Evolutionary conservation across 345 rosid species (phyloP), one percentile per base, ranked within the genome.

Genomic region (Cochlearia excelsa): DNA sequence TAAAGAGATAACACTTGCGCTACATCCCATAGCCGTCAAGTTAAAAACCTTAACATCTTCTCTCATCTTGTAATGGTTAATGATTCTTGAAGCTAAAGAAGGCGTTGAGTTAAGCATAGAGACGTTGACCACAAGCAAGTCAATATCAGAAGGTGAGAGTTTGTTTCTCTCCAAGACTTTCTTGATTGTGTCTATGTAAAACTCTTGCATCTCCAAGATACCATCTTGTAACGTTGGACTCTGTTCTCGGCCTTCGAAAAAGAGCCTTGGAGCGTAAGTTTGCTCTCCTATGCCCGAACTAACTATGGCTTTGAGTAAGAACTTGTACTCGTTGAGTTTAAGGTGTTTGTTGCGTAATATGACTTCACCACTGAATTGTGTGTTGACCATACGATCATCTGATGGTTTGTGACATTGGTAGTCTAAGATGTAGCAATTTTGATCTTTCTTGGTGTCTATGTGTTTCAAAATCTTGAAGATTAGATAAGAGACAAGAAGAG

Each of bases 21-120:
- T 88, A 7, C 98, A 92, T 0, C 96, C 98, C 95, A 92, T 88
- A 5, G 93, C 93, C 0, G 96, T 74, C 4, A 92, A 70, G 67
- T 88, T 84, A 44, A 61, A 88, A 11, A 72, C 80, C 23, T 16
- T 16, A 16, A 16, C 23, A 16, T 16, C 23, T 16, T 16, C 23
- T 16, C 23, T 16, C 23, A 92, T 73, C 68, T 88, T 81, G 85
- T 84, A 88, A 11, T 23, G 79, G 62, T 86, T 88, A 10, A 92
- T 72, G 61, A 92, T 80, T 51, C 84, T 72, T 1, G 89, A 62
- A 6, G 87, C 48, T 31, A 84, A 41, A 68, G 90, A 92, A 49
- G 98, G 98, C 2, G 76, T 10, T 0, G 67, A 2, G 6, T 96
- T 5, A 3, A 83, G 51, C 98, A 88, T 86, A 6, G 98, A 84